These are phyloP conservation scores for Kazachstania taianensis DNA, from an alignment of 805 yeast genomes.

Conservation along the genomic window DNA sequence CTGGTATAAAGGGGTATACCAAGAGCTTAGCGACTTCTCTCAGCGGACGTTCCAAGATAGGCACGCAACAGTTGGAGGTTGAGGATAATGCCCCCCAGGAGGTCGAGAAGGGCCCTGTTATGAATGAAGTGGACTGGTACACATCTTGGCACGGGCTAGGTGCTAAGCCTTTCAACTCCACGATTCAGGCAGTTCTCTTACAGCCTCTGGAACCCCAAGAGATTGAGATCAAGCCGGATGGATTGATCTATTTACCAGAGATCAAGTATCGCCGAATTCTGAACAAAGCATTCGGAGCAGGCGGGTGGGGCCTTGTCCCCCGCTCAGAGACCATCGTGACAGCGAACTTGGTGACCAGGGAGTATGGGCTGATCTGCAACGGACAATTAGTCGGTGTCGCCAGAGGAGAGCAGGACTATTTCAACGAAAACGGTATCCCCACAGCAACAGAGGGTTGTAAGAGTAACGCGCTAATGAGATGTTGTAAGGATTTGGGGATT, in stretches of 20 bases:
- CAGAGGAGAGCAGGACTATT: constrained; percentile 92
- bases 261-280: constrained; percentile 86
- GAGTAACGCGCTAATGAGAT: constrained; percentile 92
- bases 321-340: constrained; percentile 77
- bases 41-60: not conserved
- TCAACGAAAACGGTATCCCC: constrained; percentile 74
- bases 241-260: constrained; percentile 83
- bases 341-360: constrained; percentile 68
- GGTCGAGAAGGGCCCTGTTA: not conserved
- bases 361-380: constrained; percentile 76
- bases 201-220: constrained; percentile 59
- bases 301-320: constrained; percentile 98
- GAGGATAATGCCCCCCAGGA: too few relatives aligned
- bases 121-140: constrained; percentile 59
- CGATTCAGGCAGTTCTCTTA: constrained; percentile 48
- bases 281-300: constrained; percentile 92
- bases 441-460: constrained; percentile 97
- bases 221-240: constrained; percentile 93
- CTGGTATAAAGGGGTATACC: constrained; percentile 2
- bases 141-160: constrained; percentile 84
- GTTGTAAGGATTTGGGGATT: constrained; percentile 93
- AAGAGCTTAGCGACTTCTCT: not conserved
- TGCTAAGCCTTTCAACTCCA: constrained; percentile 56
- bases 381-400: constrained; percentile 88
- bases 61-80: constrained; percentile 1